These are phyloP conservation scores for Neurospora sp. DNA, from an alignment of 2,329 filamentous ascomycete species.

Conservation along the genomic window DNA sequence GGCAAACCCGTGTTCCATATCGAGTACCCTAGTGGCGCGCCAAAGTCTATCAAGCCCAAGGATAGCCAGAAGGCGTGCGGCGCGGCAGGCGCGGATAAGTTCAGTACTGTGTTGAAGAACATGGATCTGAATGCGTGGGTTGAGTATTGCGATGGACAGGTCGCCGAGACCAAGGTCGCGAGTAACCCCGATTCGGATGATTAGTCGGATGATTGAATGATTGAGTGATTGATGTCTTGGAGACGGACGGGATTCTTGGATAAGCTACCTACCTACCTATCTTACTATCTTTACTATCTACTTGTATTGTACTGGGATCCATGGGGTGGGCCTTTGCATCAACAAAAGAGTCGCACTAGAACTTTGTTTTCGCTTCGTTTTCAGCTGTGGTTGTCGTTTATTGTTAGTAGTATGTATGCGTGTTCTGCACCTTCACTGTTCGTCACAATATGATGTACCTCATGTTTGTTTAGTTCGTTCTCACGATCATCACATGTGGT, in stretches of 20 bases:
- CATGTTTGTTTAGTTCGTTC: not conserved
- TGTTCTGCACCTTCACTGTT: not conserved
- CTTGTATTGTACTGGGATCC: not conserved
- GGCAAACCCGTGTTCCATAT: slow-evolving; percentile 64
- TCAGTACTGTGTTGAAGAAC: slow-evolving; percentile 57
- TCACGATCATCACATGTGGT: not conserved
- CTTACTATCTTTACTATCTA: not conserved
- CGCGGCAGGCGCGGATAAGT: slow-evolving; percentile 34
- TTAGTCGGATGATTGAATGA: not conserved
- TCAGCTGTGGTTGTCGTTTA: not conserved
- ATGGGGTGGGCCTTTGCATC: not conserved
- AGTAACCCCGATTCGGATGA: not conserved
- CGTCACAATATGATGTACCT: not conserved
- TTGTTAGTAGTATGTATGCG: not conserved
- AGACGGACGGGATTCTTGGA: not conserved
- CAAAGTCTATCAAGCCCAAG: slow-evolving; percentile 23
- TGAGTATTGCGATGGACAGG: slow-evolving; percentile 38
- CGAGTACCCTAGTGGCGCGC: slow-evolving; percentile 45
- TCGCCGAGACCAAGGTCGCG: slow-evolving; percentile 4
- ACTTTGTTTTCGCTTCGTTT: not conserved
- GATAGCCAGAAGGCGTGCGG: slow-evolving; percentile 34
- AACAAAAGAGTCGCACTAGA: not conserved
- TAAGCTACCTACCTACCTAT: not conserved
- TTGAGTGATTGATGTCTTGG: not conserved
- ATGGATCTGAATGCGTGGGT: slow-evolving; percentile 55